Conservation (phyloP, 2,329 filamentous ascomycete genomes). For the Neonectria neomacrospora region DNA sequence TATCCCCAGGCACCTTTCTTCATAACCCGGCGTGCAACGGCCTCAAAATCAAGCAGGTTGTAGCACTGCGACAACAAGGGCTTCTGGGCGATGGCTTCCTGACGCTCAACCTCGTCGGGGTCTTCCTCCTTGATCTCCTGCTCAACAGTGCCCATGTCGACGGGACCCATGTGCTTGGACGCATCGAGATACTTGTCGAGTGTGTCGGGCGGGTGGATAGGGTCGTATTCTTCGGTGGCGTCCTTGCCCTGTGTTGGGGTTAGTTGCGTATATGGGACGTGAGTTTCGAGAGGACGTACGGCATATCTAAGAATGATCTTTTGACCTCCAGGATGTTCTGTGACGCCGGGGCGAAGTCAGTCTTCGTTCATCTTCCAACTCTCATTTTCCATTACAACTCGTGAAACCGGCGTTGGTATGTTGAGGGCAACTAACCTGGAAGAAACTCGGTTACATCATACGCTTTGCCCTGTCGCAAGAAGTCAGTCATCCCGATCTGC, state of each 20-base stretch:
- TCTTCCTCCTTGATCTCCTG: constrained; percentile 76
- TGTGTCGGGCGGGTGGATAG: constrained; percentile 88
- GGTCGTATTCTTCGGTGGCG: constrained; percentile 90
- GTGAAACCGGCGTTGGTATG: neutral
- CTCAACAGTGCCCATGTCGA: constrained; percentile 86
- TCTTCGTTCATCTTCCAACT: neutral
- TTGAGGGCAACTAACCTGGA: constrained; percentile 63
- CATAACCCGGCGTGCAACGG: constrained; percentile 89
- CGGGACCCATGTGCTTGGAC: constrained; percentile 88
- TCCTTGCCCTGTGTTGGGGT: constrained; percentile 75
- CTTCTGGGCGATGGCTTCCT: constrained; percentile 79
- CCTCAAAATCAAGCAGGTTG: constrained; percentile 95
- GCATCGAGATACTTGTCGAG: constrained; percentile 84
- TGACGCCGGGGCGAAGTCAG: constrained; percentile 13
- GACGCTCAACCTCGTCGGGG: constrained; percentile 69
- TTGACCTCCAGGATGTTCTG: constrained; percentile 86
- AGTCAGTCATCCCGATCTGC: constrained; percentile 28
- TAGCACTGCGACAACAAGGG: constrained; percentile 88
- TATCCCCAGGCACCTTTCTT: constrained; percentile 98
- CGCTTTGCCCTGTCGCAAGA: constrained; percentile 69
- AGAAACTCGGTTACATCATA: constrained; percentile 93
- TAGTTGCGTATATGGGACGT: constrained; percentile 3
- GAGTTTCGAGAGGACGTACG: constrained; percentile 50
- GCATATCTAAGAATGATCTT: constrained; percentile 98
- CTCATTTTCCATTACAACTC: neutral